A percentile compares a stretch with the other conserved stretches of the same genome.
These are phyloP conservation scores for Cicer bijugum DNA, from an alignment of 306 rosid species.

Conservation along the genomic window DNA sequence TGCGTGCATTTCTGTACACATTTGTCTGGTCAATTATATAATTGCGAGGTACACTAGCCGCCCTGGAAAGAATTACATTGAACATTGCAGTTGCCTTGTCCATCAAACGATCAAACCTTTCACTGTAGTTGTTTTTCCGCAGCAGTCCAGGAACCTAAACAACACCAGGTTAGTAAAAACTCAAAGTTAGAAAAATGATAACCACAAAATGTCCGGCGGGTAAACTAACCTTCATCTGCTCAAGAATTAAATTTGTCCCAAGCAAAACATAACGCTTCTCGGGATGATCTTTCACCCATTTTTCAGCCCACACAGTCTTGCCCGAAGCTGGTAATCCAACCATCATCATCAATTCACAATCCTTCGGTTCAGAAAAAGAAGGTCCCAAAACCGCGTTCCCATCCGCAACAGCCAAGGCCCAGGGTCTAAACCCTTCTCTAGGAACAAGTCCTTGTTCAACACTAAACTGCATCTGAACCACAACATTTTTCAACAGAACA, in stretches of 20 bases:
- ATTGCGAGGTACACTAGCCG: conserved; percentile 60
- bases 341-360: conserved; percentile 68
- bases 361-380: conserved; percentile 38
- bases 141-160: conserved; percentile 58
- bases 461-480: conserved; percentile 60
- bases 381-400: conserved; percentile 55
- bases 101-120: conserved; percentile 62
- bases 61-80: conserved; percentile 54
- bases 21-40: conserved; percentile 70
- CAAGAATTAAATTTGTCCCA: conserved; percentile 59
- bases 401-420: conserved; percentile 57
- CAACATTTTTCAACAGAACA: conserved; percentile 62
- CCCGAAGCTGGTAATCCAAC: conserved; percentile 70
- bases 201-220: background rate
- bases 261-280: conserved; percentile 66
- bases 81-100: conserved; percentile 55
- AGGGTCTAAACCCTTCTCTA: conserved; percentile 55
- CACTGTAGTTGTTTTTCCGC: conserved; percentile 55
- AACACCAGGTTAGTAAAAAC: conserved; percentile 13
- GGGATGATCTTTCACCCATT: conserved; percentile 57
- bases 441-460: conserved; percentile 64
- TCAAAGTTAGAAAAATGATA: background rate
- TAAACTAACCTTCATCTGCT: conserved; percentile 65
- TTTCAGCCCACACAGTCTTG: conserved; percentile 73
- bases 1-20: conserved; percentile 65